Base-by-base conservation (phyloP, 306 rosid species). In the Fragaria nilgerrensis region DNA sequence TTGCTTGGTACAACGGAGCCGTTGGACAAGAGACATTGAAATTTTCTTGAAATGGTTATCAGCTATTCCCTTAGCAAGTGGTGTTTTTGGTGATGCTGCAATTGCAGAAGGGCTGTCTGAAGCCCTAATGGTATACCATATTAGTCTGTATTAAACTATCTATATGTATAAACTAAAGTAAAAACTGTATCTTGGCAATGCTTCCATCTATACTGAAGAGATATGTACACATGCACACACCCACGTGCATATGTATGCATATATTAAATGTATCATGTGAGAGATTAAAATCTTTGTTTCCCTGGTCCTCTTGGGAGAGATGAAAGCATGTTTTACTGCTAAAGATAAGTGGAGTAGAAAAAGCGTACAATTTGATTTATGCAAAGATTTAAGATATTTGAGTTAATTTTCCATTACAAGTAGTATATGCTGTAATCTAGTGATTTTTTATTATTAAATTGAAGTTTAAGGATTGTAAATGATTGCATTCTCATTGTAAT, bases 101-200 rank as follows among this genome's bases (percentile, higher is more conserved):
- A 88, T 92, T 77, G 97, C 96, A n/a, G 99, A 95, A 87, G 99
- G 99, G 82, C 96, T 95, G 66, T 84, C 97, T 80, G 99, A 92
- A 87, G 97, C 97, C 81, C 77, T 95, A 52, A 90, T 92, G 99
- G 99, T 90, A 81, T 72, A 83, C n/a, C n/a, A n/a, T n/a, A 63
- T 53, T 68, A 74, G 56, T 37, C 34, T 17, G 17, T 73, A 2
- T 27, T 70, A 16, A 16, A 25, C 43, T 8, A 70, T 17, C 36
- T 12, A 5, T 17, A 48, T 9, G 1, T 48, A 16, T 25, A 70
- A 23, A 27, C 1, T 47, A 25, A 12, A 25, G 73, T 44, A 22
- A 22, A 23, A 44, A 44, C 7, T 23, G 14, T 23, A 44, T 14
- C 5, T 45, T 45, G 4, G 13, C 19, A 45, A 20, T 44, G 70